A percentile compares a stretch with the other conserved stretches of the same genome.
Evolutionary conservation across 352 stramenopile genomes (phyloP).

Genomic region (Pythium biforme): DNA sequence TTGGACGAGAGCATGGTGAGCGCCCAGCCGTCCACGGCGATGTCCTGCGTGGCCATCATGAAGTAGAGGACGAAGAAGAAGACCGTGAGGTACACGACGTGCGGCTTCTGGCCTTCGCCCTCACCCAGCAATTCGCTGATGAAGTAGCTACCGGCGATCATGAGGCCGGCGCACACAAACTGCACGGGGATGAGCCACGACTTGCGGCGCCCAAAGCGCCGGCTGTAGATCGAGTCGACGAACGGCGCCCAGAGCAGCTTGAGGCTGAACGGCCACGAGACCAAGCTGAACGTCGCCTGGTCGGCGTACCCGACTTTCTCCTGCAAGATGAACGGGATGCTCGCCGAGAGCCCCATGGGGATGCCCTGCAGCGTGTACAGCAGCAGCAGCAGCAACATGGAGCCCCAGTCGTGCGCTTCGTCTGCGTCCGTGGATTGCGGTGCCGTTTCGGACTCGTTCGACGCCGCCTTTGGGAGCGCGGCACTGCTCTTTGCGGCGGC

Average conservation of each 20-base stretch:
- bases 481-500: not conserved
- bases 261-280: slow-evolving; percentile 98
- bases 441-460: slow-evolving; percentile 3
- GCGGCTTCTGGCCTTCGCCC: slow-evolving; percentile 66
- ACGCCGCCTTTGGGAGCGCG: not conserved
- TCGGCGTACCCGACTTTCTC: slow-evolving; percentile 97
- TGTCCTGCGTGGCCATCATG: slow-evolving; percentile 99
- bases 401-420: slow-evolving; percentile 60
- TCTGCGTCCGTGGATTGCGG: slow-evolving; percentile 24
- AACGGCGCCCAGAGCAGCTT: slow-evolving; percentile 99
- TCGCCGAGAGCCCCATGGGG: slow-evolving; percentile 97
- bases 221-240: slow-evolving; percentile 94
- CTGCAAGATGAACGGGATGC: slow-evolving; percentile 98
- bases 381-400: slow-evolving; percentile 93
- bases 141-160: slow-evolving; percentile 89
- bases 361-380: slow-evolving; percentile 99
- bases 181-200: slow-evolving; percentile 98
- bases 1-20: slow-evolving; percentile 98
- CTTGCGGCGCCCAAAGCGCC: slow-evolving; percentile 92
- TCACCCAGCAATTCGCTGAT: slow-evolving; percentile 89
- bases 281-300: slow-evolving; percentile 97
- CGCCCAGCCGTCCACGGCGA: slow-evolving; percentile 99
- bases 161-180: slow-evolving; percentile 93
- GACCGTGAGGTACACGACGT: slow-evolving; percentile 92
- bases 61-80: slow-evolving; percentile 99